Evolutionary conservation across 1,139 yeast species (phyloP).

Genomic region (Kurtzmaniella quercitrusa): DNA sequence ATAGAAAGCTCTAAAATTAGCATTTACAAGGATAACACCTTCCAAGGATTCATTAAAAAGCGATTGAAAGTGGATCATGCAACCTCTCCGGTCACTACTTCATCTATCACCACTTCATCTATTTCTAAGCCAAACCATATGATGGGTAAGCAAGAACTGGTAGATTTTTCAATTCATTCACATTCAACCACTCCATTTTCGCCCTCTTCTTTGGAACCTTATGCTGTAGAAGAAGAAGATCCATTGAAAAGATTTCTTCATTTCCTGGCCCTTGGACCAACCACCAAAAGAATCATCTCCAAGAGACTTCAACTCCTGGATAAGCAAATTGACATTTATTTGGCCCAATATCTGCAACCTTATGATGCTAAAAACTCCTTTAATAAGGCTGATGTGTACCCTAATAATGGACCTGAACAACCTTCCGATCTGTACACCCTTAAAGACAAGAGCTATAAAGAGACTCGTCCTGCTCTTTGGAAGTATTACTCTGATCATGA

Average conservation of each 20-base stretch:
- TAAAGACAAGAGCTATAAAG: constrained; percentile 42
- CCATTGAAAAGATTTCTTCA: constrained; percentile 25
- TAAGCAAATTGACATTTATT: constrained; percentile 6
- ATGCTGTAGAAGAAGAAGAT: constrained; percentile 7
- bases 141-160: background rate
- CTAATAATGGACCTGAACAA: constrained; percentile 13
- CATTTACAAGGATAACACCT: constrained; percentile 19
- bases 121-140: background rate
- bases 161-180: no score
- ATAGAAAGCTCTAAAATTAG: constrained; percentile 38
- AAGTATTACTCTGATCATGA: constrained; percentile 28
- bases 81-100: background rate
- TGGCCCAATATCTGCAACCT: constrained; percentile 22
- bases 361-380: constrained; percentile 32
- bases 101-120: no score
- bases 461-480: constrained; percentile 40
- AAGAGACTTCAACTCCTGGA: constrained; percentile 11
- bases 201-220: background rate
- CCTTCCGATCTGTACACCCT: constrained; percentile 18
- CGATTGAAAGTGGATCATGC: constrained; percentile 27
- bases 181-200: no score
- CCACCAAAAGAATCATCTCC: constrained; percentile 15
- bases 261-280: constrained; percentile 39
- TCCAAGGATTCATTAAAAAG: constrained; percentile 29
- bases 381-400: constrained; percentile 30